Evolutionary conservation across 106 monocot species (phyloP).

Genomic region (Acorus gramineus): DNA sequence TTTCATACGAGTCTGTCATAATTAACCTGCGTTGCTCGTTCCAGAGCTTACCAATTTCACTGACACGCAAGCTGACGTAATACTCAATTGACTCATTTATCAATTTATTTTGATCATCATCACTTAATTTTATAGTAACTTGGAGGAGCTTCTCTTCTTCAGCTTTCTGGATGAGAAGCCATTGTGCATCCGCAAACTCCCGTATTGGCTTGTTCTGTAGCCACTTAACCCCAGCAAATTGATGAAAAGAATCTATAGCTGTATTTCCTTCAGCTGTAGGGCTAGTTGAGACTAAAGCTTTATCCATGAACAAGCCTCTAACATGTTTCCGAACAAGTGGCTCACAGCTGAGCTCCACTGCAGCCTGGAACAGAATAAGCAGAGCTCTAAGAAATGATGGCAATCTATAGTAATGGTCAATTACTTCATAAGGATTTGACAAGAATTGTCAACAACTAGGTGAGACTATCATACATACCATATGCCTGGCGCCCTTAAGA

Average conservation of each 20-base stretch:
- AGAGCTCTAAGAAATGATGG: too few species aligned
- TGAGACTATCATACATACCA: conserved; percentile 37
- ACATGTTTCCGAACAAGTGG: conserved; percentile 81
- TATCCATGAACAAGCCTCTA: conserved; percentile 59
- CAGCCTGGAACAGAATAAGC: conserved; percentile 36
- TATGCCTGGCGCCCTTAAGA: conserved; percentile 94
- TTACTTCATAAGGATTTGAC: too few species aligned
- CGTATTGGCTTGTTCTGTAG: conserved; percentile 68
- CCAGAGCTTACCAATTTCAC: conserved; percentile 79
- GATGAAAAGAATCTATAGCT: conserved; percentile 70
- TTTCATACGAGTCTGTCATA: conserved; percentile 62
- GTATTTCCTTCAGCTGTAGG: conserved; percentile 81
- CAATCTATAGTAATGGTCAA: too few species aligned
- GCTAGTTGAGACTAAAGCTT: conserved; percentile 73
- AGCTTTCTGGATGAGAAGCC: conserved; percentile 92
- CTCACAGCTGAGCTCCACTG: conserved; percentile 91
- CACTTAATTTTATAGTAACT: conserved; percentile 70
- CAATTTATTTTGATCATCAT: conserved; percentile 41
- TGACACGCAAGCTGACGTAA: conserved; percentile 79
- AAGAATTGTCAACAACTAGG: too few species aligned
- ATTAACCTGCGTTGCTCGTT: conserved; percentile 83
- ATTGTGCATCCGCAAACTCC: conserved; percentile 68
- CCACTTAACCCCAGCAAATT: conserved; percentile 70
- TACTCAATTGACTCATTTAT: conserved; percentile 52
- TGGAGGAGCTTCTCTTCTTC: conserved; percentile 95